Conservation (phyloP, 148 eudicot genomes). For the Rhododendron henanense region DNA sequence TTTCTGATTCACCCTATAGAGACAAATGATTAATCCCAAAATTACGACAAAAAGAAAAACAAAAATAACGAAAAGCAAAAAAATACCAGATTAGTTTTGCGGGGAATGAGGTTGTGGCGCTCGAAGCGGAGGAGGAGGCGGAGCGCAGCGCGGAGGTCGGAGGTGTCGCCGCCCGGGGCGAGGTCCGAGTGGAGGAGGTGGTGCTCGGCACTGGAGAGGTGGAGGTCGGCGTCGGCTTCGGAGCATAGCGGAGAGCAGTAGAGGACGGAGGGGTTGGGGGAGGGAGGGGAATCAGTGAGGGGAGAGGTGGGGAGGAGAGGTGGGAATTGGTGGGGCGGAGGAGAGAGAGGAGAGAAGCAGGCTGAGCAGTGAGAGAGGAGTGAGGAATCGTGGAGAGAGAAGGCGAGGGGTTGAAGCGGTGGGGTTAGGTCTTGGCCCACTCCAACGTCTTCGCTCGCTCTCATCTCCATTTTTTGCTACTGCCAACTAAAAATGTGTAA, state of each 20-base stretch:
- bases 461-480: slow-evolving; percentile 38
- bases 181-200: slow-evolving; percentile 32
- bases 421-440: slow-evolving; percentile 40
- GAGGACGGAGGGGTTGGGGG: slow-evolving; percentile 10
- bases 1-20: too few relatives aligned
- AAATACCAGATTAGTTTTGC: background rate
- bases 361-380: slow-evolving; percentile 44
- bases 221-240: slow-evolving; percentile 34
- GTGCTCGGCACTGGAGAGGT: slow-evolving; percentile 44
- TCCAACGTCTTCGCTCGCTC: slow-evolving; percentile 29
- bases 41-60: too few relatives aligned
- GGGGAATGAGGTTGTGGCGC: background rate
- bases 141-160: slow-evolving; percentile 68
- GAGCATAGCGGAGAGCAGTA: slow-evolving; percentile 45
- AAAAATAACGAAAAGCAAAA: too few relatives aligned
- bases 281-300: background rate
- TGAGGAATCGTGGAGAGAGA: slow-evolving; percentile 42
- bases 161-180: slow-evolving; percentile 24
- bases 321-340: slow-evolving; percentile 23
- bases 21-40: background rate
- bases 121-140: slow-evolving; percentile 45
- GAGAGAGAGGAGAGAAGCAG: slow-evolving; percentile 30
- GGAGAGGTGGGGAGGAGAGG: slow-evolving; percentile 20
- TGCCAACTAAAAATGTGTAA: too few relatives aligned
- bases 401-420: slow-evolving; percentile 47